A percentile compares a stretch with the other conserved stretches of the same genome.
These are phyloP conservation scores for Dothistroma pini DNA, from an alignment of 2,329 filamentous ascomycete genomes.

Conservation along the genomic window DNA sequence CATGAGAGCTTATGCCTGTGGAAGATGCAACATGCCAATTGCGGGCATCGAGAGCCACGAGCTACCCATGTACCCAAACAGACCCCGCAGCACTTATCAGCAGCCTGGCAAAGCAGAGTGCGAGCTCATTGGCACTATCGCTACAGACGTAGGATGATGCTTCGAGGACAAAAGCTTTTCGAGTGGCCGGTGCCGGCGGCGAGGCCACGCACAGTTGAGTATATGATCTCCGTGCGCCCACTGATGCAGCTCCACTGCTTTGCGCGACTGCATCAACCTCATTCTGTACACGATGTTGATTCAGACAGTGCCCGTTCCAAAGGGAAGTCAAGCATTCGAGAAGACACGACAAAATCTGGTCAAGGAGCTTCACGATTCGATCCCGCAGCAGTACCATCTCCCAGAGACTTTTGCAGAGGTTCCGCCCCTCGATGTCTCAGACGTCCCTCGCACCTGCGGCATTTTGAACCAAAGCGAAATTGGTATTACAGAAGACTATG, in stretches of 20 bases:
- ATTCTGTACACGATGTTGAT: not conserved
- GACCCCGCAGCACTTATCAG: not conserved
- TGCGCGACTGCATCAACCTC: not conserved
- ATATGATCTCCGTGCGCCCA: not conserved
- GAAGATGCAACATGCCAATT: too few relatives aligned
- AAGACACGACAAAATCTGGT: not conserved
- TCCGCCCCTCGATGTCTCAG: conserved; percentile 12
- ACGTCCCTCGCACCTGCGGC: conserved; percentile 15
- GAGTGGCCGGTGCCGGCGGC: not conserved
- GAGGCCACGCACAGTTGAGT: not conserved
- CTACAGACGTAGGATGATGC: not conserved
- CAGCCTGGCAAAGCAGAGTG: not conserved
- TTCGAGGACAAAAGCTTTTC: not conserved
- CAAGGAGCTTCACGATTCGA: conserved; percentile 8
- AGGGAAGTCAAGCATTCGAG: conserved; percentile 1
- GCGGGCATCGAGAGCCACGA: not conserved
- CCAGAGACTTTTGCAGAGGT: not conserved
- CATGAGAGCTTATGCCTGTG: too few relatives aligned
- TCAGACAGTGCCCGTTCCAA: conserved; percentile 4
- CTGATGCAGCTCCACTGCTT: not conserved
- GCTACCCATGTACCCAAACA: not conserved
- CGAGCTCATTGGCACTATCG: not conserved
- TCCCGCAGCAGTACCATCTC: conserved; percentile 2
- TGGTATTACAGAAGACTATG: conserved; percentile 18
- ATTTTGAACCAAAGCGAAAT: conserved; percentile 15